Conservation (phyloP, 1,284 basidiomycete species). For the Cryptococcus sp. region DNA sequence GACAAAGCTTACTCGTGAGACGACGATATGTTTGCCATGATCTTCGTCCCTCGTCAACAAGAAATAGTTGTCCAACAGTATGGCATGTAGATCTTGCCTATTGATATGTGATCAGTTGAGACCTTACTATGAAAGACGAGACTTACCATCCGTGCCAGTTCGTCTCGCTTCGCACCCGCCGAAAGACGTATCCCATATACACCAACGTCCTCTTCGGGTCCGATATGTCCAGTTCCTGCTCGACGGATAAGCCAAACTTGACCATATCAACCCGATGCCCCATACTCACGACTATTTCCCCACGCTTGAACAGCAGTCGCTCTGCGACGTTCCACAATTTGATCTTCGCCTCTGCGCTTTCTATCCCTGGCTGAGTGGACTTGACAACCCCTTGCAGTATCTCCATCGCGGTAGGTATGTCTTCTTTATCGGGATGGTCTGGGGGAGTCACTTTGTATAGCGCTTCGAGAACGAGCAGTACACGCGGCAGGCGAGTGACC, state of each 20-base stretch:
- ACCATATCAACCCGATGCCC: constrained; percentile 8
- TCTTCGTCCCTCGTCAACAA: constrained; percentile 39
- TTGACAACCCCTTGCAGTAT: constrained; percentile 28
- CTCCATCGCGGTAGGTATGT: constrained; percentile 44
- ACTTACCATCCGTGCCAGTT: constrained; percentile 46
- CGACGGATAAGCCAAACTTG: not conserved
- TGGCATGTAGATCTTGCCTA: constrained; percentile 44
- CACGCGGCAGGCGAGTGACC: constrained; percentile 74
- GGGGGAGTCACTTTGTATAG: constrained; percentile 63
- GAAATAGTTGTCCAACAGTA: constrained; percentile 45
- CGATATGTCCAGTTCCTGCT: constrained; percentile 70
- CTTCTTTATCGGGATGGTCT: constrained; percentile 41
- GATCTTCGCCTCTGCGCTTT: constrained; percentile 76
- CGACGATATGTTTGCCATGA: constrained; percentile 38
- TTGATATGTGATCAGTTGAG: not conserved
- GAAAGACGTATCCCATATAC: constrained; percentile 59
- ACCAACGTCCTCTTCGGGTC: constrained; percentile 71
- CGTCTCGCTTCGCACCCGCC: constrained; percentile 39
- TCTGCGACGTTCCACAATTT: constrained; percentile 77
- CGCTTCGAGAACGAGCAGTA: constrained; percentile 71
- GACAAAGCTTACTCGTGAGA: constrained; percentile 31
- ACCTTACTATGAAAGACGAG: not conserved
- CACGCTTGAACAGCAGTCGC: constrained; percentile 68
- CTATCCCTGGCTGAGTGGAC: constrained; percentile 66
- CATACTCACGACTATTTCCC: constrained; percentile 70